phyloP scores from a whole-genome alignment of 495 filamentous ascomycete genomes.

The Penicillium atrosanguineum region DNA sequence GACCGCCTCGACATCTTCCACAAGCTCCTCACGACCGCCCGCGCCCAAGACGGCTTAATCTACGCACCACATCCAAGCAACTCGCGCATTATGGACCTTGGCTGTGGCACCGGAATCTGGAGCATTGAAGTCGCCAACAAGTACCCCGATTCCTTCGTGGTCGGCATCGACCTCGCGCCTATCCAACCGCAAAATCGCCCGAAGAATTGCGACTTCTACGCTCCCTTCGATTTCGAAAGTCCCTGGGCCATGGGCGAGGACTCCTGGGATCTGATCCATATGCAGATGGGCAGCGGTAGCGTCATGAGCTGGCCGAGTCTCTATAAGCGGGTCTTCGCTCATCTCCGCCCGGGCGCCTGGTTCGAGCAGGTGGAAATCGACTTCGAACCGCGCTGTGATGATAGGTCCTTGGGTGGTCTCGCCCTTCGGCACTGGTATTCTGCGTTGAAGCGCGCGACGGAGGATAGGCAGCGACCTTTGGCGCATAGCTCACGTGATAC shows the following conservation, averaged over 20 bases:
- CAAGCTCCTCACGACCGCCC: conserved; percentile 67
- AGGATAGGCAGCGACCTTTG: conserved; percentile 58
- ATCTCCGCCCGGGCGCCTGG: conserved; percentile 78
- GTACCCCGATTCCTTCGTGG: conserved; percentile 60
- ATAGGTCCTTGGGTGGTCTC: conserved; percentile 56
- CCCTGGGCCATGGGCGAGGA: conserved; percentile 74
- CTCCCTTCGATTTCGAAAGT: conserved; percentile 72
- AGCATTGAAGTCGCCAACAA: conserved; percentile 77
- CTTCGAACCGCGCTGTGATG: conserved; percentile 73
- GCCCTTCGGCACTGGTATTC: conserved; percentile 64
- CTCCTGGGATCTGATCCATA: conserved; percentile 83
- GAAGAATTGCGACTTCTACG: conserved; percentile 64
- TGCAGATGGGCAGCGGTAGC: conserved; percentile 78
- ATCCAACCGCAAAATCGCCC: conserved; percentile 79
- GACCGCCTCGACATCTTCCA: conserved; percentile 79
- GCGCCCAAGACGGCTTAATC: conserved; percentile 50
- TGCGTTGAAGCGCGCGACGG: conserved; percentile 68
- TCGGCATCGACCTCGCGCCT: conserved; percentile 73
- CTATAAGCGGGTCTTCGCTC: conserved; percentile 69
- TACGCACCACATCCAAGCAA: conserved; percentile 52
- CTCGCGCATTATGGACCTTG: conserved; percentile 71
- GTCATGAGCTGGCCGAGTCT: conserved; percentile 74
- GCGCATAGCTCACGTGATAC: conserved; percentile 61
- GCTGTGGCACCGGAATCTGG: conserved; percentile 91
- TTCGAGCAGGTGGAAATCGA: conserved; percentile 96